phyloP scores from a whole-genome alignment of 2,329 filamentous ascomycete genomes.

The Purpureocillium takamizusanense region DNA sequence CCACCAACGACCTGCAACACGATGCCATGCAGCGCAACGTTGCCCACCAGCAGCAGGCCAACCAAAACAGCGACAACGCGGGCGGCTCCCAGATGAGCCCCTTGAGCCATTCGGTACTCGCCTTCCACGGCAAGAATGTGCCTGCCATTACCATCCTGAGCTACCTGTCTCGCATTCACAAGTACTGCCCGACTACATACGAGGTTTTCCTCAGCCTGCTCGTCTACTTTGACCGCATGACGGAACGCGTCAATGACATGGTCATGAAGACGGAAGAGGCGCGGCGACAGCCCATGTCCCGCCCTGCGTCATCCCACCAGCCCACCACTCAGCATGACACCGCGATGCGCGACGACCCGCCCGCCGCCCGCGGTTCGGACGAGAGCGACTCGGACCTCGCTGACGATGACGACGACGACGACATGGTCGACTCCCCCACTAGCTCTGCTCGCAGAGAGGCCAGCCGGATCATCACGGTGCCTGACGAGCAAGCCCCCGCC shows the following conservation, averaged over 20 bases:
- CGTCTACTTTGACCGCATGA: constrained; percentile 99
- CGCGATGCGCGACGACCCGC: constrained; percentile 17
- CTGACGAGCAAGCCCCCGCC: constrained; percentile 13
- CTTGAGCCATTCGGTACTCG: constrained; percentile 62
- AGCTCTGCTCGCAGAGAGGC: constrained; percentile 14
- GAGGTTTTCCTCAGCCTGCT: constrained; percentile 93
- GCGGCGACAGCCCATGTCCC: constrained; percentile 19
- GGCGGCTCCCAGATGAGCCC: constrained; percentile 53
- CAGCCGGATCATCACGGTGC: constrained; percentile 10
- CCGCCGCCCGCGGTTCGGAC: constrained; percentile 21
- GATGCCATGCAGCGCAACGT: constrained; percentile 74
- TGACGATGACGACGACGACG: constrained; percentile 35
- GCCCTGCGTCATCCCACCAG: constrained; percentile 4
- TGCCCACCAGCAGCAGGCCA: constrained; percentile 48
- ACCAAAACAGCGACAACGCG: constrained; percentile 31
- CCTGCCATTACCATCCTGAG: constrained; percentile 94
- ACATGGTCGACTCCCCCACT: constrained; percentile 20
- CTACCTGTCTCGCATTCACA: constrained; percentile 92
- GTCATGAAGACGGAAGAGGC: constrained; percentile 59
- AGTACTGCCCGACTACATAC: constrained; percentile 97
- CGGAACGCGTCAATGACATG: constrained; percentile 81
- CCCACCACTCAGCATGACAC: constrained; percentile 14
- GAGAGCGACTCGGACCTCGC: constrained; percentile 43
- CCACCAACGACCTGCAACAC: constrained; percentile 90
- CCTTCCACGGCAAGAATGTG: constrained; percentile 97